Percentiles rank a stretch among this genome's conserved stretches.
phyloP scores from a whole-genome alignment of 805 yeast species.

The Hanseniaspora jakobsenii region DNA sequence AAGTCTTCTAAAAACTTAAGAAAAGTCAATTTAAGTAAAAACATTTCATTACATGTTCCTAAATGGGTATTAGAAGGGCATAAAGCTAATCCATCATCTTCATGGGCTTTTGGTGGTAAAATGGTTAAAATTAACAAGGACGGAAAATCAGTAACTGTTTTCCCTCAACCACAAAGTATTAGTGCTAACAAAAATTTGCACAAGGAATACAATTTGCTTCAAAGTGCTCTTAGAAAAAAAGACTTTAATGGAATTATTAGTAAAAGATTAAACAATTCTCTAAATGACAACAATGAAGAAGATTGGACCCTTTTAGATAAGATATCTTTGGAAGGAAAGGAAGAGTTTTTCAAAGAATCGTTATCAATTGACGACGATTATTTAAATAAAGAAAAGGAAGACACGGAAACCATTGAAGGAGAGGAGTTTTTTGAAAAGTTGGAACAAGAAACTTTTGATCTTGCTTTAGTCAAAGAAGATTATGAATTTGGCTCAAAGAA shows the following conservation, averaged over 20 bases:
- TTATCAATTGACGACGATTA: conserved; percentile 30
- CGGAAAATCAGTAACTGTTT: conserved; percentile 31
- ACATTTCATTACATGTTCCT: conserved; percentile 57
- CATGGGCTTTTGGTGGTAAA: conserved; percentile 90
- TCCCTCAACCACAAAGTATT: conserved; percentile 31
- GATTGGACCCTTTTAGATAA: conserved; percentile 59
- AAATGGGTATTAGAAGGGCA: conserved; percentile 49
- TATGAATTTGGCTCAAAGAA: conserved; percentile 30
- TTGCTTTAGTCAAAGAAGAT: conserved; percentile 44
- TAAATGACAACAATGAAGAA: conserved; percentile 33
- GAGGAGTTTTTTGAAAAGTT: conserved; percentile 31
- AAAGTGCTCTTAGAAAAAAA: conserved; percentile 44
- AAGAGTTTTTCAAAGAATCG: conserved; percentile 38
- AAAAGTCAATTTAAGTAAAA: conserved; percentile 36
- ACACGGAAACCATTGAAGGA: conserved; percentile 24
- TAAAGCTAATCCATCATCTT: conserved; percentile 53
- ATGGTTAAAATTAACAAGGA: conserved; percentile 44
- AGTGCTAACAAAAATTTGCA: conserved; percentile 29
- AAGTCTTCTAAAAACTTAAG: conserved; percentile 92
- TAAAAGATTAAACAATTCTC: conserved; percentile 35
- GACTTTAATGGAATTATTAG: conserved; percentile 46
- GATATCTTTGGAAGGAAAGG: conserved; percentile 40
- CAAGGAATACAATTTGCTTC: conserved; percentile 28
- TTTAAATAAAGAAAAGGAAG: conserved; percentile 19
- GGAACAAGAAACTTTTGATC: conserved; percentile 30